Conservation (phyloP, 164 flowering plant genomes). For the Hamamelis virginiana region DNA sequence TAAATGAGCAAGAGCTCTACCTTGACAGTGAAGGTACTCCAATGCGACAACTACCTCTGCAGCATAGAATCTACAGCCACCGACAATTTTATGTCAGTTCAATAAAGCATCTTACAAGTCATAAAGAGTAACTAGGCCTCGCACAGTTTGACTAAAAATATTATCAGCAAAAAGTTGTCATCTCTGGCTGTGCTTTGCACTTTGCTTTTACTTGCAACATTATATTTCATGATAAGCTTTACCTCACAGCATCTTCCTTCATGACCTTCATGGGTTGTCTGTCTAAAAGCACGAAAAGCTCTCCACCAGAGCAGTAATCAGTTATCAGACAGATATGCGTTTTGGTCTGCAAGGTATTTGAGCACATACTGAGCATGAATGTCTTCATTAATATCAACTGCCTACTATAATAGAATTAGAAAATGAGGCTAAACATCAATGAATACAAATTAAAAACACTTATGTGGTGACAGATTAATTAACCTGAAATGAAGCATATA, state of each 20-base stretch:
- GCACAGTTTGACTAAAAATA: not conserved
- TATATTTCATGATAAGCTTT: slow-evolving; percentile 4
- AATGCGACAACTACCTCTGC: slow-evolving; percentile 89
- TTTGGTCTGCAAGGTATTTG: slow-evolving; percentile 63
- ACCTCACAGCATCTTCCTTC: slow-evolving; percentile 96
- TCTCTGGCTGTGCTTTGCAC: not conserved
- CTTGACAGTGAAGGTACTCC: slow-evolving; percentile 99
- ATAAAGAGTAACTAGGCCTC: not conserved
- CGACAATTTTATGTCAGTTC: slow-evolving; percentile 10
- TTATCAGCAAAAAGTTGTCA: not conserved
- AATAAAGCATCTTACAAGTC: not conserved
- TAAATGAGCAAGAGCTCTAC: slow-evolving; percentile 26
- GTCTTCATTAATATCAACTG: not conserved
- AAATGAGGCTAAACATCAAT: not conserved
- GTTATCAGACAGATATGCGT: slow-evolving; percentile 92
- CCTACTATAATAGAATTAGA: not conserved
- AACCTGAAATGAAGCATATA: slow-evolving; percentile 99
- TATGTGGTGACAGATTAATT: not conserved
- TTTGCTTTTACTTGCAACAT: not conserved
- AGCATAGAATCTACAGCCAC: slow-evolving; percentile 75
- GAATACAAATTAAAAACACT: not conserved
- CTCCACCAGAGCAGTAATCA: slow-evolving; percentile 96
- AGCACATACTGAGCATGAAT: slow-evolving; percentile 5
- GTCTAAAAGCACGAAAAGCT: slow-evolving; percentile 89
- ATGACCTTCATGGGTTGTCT: slow-evolving; percentile 83